Percentiles rank a stretch among this genome's conserved stretches.
Conservation (phyloP, 2,329 filamentous ascomycete species). For the Hypoxylon sp. region DNA sequence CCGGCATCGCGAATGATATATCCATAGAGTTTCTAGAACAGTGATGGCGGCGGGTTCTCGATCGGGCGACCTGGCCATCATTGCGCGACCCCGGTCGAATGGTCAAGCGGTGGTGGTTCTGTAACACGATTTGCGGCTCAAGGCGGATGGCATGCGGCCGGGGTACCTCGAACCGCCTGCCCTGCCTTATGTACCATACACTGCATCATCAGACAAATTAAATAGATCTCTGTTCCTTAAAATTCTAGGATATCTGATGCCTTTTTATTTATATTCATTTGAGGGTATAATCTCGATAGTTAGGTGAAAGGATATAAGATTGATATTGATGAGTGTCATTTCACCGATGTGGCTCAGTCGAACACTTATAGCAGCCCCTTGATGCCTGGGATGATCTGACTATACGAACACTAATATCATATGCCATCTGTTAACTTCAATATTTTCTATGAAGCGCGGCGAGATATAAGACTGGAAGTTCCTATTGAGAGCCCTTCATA, state of each 20-base stretch:
- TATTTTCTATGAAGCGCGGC: neutral
- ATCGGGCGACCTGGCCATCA: slow-evolving; percentile 25
- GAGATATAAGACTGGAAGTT: neutral
- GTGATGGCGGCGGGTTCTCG: slow-evolving; percentile 40
- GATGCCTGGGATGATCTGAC: neutral
- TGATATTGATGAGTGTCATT: neutral
- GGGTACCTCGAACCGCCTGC: slow-evolving; percentile 41
- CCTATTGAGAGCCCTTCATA: neutral
- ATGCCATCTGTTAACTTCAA: neutral
- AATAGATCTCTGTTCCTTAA: slow-evolving; percentile 52
- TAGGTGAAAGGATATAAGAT: neutral
- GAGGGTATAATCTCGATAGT: neutral
- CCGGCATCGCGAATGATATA: slow-evolving; percentile 40
- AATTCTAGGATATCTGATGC: neutral
- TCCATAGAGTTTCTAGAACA: slow-evolving; percentile 47
- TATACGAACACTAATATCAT: neutral
- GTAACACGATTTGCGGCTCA: slow-evolving; percentile 48
- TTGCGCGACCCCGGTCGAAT: slow-evolving; percentile 28
- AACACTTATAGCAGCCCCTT: neutral
- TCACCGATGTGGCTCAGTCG: neutral
- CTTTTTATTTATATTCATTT: slow-evolving; percentile 5
- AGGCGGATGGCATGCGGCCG: slow-evolving; percentile 42
- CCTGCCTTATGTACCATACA: slow-evolving; percentile 53
- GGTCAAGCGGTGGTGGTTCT: slow-evolving; percentile 37
- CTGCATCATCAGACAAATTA: slow-evolving; percentile 46